Base-by-base conservation (phyloP, 176 grass and related monocot species). In the bread wheat (Triticum aestivum) region DNA sequence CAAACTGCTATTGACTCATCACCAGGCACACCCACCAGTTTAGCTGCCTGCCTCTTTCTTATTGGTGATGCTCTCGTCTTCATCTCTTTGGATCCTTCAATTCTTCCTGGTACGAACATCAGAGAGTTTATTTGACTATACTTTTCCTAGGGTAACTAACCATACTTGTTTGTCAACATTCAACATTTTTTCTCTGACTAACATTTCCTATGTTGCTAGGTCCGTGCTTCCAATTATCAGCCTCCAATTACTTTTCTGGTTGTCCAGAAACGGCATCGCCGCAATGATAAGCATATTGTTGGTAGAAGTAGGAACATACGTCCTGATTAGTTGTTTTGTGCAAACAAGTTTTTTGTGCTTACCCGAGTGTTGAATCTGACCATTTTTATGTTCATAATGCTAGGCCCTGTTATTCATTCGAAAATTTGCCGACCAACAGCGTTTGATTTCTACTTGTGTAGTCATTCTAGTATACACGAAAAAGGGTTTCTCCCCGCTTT, bases 341-440 rank as follows among this genome's bases (percentile, higher is more conserved):
- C 51, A 62, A 20, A 45, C 66, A 38, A 23, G 12, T 34, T 8
- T 26, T 27, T 69, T 52, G 38, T 34, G n/a, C n/a, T 76, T 77
- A 68, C 34, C 26, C n/a, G 6, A 61, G 32, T 73, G 82, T 37
- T 84, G 23, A 65, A 29, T 64, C 34, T 80, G 86, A 84, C 6
- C 37, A 80, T 34, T 65, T 51, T 45, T 85, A 71, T 86, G 11
- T 44, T 65, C 34, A 41, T 75, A n/a, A 64, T 76, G 80, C 23
- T 72, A 98, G 97, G 92, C 9, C 96, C 94, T 8, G 90, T 98
- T 5, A 94, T 98, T 64, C 90, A 92, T 88, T 94, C 97, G 1
- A 96, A 93, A 80, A 94, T 98, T 75, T 98, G 94, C 56, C 97
- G 96, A 91, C 97, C 94, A 27, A 98, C 97, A 5, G 97, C 96